phyloP scores from a whole-genome alignment of 768 basidiomycete genomes.

The Cyclocybe aegerita region DNA sequence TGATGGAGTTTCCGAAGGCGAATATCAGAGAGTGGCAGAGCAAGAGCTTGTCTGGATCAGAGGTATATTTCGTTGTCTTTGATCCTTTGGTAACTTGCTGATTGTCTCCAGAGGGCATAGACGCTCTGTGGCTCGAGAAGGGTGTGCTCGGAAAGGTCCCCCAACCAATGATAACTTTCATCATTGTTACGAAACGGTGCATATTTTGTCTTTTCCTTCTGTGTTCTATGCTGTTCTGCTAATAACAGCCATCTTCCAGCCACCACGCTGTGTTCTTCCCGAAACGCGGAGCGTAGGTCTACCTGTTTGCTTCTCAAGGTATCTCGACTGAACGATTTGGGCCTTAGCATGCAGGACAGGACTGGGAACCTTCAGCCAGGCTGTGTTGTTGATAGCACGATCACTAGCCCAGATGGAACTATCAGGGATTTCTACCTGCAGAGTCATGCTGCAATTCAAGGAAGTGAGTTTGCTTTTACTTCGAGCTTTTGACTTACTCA shows the following conservation, averaged over 20 bases:
- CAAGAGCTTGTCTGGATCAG: slow-evolving; percentile 47
- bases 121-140: slow-evolving; percentile 9
- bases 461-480: slow-evolving; percentile 35
- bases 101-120: slow-evolving; percentile 11
- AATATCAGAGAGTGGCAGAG: slow-evolving; percentile 32
- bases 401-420: slow-evolving; percentile 39
- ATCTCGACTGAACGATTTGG: slow-evolving; percentile 39
- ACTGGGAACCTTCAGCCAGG: slow-evolving; percentile 56
- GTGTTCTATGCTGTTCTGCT: neutral
- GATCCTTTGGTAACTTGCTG: neutral
- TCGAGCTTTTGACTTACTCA: neutral
- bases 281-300: too few species aligned
- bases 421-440: slow-evolving; percentile 56
- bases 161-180: slow-evolving; percentile 47
- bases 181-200: slow-evolving; percentile 66
- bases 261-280: slow-evolving; percentile 31
- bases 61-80: slow-evolving; percentile 26
- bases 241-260: slow-evolving; percentile 5
- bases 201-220: slow-evolving; percentile 48
- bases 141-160: slow-evolving; percentile 1
- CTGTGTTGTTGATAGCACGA: slow-evolving; percentile 37
- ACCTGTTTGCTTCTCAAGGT: too few species aligned
- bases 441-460: slow-evolving; percentile 54
- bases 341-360: slow-evolving; percentile 25
- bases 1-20: slow-evolving; percentile 47